Percentiles rank a stretch among this genome's conserved stretches.
phyloP scores from a whole-genome alignment of 2,329 filamentous ascomycete genomes.

The Diaporthe helianthi region DNA sequence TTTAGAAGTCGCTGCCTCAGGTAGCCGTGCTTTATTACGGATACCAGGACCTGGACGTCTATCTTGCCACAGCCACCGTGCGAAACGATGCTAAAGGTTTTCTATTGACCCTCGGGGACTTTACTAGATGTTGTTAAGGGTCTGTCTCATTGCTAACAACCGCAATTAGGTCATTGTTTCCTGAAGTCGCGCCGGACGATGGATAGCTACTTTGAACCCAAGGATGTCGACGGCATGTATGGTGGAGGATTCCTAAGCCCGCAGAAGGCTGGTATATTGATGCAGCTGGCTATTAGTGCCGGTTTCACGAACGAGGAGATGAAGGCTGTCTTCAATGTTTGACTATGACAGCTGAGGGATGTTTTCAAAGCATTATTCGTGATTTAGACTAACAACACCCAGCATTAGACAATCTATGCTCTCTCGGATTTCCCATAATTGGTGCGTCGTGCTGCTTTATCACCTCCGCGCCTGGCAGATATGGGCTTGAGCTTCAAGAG shows the following conservation, averaged over 20 bases:
- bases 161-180: constrained; percentile 58
- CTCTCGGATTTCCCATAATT: neutral
- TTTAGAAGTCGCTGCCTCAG: constrained; percentile 53
- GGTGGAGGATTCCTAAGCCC: constrained; percentile 62
- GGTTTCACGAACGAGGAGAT: constrained; percentile 36
- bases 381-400: neutral
- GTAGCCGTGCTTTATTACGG: constrained; percentile 65
- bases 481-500: neutral
- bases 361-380: neutral
- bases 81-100: constrained; percentile 59
- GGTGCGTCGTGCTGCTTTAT: too few species aligned
- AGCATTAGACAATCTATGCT: neutral
- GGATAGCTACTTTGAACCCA: constrained; percentile 57
- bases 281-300: constrained; percentile 49
- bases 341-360: constrained; percentile 19
- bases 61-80: constrained; percentile 56
- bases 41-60: constrained; percentile 59
- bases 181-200: constrained; percentile 57
- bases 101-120: too few species aligned
- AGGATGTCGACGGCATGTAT: constrained; percentile 43
- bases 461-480: neutral
- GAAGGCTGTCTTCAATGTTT: constrained; percentile 22
- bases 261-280: constrained; percentile 60
- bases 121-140: constrained; percentile 50
- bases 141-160: constrained; percentile 52